Percentiles rank a stretch among this genome's conserved stretches.
Conservation (phyloP, 768 basidiomycete species). For the Multifurca ochricompacta region DNA sequence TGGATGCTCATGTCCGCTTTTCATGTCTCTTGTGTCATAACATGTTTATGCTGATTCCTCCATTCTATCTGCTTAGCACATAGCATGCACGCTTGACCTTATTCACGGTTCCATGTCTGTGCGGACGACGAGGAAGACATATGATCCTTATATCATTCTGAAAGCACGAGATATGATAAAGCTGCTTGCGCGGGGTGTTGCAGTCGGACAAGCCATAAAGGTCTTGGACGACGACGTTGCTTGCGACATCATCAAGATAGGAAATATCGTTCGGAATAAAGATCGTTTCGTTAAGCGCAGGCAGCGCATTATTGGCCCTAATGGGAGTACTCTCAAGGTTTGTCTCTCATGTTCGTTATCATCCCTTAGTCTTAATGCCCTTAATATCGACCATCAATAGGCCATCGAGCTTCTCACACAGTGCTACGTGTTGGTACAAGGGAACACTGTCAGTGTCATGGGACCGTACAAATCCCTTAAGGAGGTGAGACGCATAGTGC, state of each 20-base stretch:
- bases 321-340: slow-evolving; percentile 96
- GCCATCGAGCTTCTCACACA: slow-evolving; percentile 94
- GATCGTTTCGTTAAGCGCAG: slow-evolving; percentile 94
- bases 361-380: background rate
- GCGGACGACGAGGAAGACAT: slow-evolving; percentile 92
- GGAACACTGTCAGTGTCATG: slow-evolving; percentile 97
- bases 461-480: slow-evolving; percentile 92
- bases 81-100: slow-evolving; percentile 87
- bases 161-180: slow-evolving; percentile 97
- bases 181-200: slow-evolving; percentile 86
- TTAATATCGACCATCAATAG: slow-evolving; percentile 34
- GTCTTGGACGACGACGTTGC: slow-evolving; percentile 84
- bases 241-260: slow-evolving; percentile 98
- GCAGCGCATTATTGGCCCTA: slow-evolving; percentile 94
- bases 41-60: background rate
- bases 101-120: slow-evolving; percentile 98
- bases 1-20: slow-evolving; percentile 66
- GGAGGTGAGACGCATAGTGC: slow-evolving; percentile 91
- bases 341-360: slow-evolving; percentile 17
- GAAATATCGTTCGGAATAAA: slow-evolving; percentile 88
- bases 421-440: slow-evolving; percentile 97
- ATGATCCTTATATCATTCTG: slow-evolving; percentile 91
- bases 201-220: slow-evolving; percentile 77
- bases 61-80: slow-evolving; percentile 63
- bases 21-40: background rate